Evolutionary conservation across 495 filamentous ascomycete species (phyloP), one percentile per base, ranked within the genome.

Genomic region (Penicillium diatomitis): DNA sequence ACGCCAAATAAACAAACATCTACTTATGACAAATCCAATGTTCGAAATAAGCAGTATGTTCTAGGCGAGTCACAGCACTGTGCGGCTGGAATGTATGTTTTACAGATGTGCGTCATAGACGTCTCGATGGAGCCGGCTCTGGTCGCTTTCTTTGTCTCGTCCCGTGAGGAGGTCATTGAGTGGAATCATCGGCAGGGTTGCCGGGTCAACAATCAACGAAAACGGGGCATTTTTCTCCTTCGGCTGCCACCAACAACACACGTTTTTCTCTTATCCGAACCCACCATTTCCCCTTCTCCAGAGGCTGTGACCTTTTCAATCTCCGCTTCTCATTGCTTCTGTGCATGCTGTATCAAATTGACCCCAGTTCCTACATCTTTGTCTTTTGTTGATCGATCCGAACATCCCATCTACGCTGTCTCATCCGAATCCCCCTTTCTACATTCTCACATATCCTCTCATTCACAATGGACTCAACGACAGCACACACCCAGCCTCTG

Each of bases 141-240:
- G 20, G 20, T 20, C 1, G 20, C 20, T 20, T 20, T 20, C 20
- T 20, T 20, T 20, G 20, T 20, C 20, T 20, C 20, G 20, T 20
- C 20, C 20, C 20, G 20, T 20, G 20, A 20, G 20, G 20, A 20
- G 20, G 20, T 20, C 20, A 20, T 20, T 20, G 2, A 20, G 20
- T 20, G 20, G 0, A 20, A 20, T 62, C 54, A 51, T 53, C 20
- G 12, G 5, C 12, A 2, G 20, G 12, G 69, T 72, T 72, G 69
- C 67, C 65, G 49, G 55, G 69, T 56, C 69, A 70, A 72, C 69
- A 72, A 72, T 72, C 69, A 20, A 2, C 20, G 1, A 20, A 42
- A 52, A 55, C 43, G 4, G 39, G 44, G 52, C 53, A 56, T 58
- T 61, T 65, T 64, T 65, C 52, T 46, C 58, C 49, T 12, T 34